Evolutionary conservation across 495 filamentous ascomycete genomes (phyloP), one percentile per base, ranked within the genome.

Genomic region (Daldinia childiae): DNA sequence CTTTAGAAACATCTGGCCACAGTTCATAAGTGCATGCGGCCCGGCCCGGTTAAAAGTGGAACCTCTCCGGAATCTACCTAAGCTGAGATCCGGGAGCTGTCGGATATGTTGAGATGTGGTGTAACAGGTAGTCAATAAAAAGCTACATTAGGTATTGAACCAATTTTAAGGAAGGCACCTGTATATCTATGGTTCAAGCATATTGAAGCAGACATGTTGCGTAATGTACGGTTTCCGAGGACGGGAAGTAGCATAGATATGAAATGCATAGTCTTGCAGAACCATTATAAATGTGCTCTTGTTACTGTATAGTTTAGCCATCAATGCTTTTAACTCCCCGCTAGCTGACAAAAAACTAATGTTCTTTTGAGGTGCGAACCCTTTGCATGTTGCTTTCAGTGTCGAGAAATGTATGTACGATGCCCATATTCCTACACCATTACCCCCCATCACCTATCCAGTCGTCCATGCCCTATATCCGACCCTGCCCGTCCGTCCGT

Each of bases 241-340:
- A 15, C 11, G 21, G 11, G 12, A 63, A 56, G 54, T 29, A 45
- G 15, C 30, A 54, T 52, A 36, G 7, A 8, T 36, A 54, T 6
- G 50, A 54, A 54, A 54, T 8, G 24, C 24, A 29, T 30, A 3
- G 26, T 27, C 27, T 30, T 29, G 11, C 14, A 30, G 27, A 54
- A 30, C 24, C 26, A 54, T 27, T 29, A 30, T 6, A 48, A 39
- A 24, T 29, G 32, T 52, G 55, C 39, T 39, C 17, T 52, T 58
- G 50, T 41, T 51, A 43, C 56, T 58, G 58, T 69, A 73, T 55
- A 69, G 57, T 56, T 56, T 58, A 48, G 60, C 29, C 64, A 55
- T 64, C 43, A 62, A 48, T 59, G 36, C 51, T 71, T 58, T 68
- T 39, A 73, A 73, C 71, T 69, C 66, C 64, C 54, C 39, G 71